Conservation (phyloP, 148 eudicot species). For the Linanthus parryae region DNA sequence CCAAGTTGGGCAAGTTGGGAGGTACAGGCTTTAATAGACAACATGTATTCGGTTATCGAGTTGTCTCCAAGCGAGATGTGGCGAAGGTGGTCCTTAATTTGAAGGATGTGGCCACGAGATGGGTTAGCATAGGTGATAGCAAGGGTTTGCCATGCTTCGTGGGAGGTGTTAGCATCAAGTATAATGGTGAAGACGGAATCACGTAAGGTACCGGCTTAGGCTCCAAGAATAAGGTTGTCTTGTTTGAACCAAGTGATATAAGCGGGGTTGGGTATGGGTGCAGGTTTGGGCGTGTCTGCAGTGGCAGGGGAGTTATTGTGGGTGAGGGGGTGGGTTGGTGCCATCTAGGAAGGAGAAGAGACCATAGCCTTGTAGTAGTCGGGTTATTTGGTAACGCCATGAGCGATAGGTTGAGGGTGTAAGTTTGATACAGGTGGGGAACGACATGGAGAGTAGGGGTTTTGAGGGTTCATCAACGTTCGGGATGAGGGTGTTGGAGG, state of each 20-base stretch:
- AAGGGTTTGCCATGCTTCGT: slow-evolving; percentile 1
- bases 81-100: not conserved
- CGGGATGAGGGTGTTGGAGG: too few species aligned
- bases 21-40: slow-evolving; percentile 1
- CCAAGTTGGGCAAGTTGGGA: slow-evolving; percentile 2
- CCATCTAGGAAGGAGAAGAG: too few species aligned
- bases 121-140: slow-evolving; percentile 5
- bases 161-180: not conserved
- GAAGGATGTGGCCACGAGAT: slow-evolving; percentile 1
- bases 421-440: too few species aligned
- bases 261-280: not conserved
- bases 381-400: too few species aligned
- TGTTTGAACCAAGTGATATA: not conserved
- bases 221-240: slow-evolving; percentile 1
- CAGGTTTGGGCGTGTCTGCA: too few species aligned
- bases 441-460: too few species aligned
- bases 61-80: not conserved
- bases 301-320: not conserved
- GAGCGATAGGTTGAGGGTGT: too few species aligned
- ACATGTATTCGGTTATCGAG: slow-evolving; percentile 1
- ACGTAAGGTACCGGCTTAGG: not conserved
- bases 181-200: not conserved
- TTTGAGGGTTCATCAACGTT: too few species aligned
- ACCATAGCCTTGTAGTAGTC: too few species aligned
- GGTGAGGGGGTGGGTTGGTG: too few species aligned